Evolutionary conservation across 192 early-diverging fungal genomes (phyloP).

Genomic region (Coemansia asiatica): DNA sequence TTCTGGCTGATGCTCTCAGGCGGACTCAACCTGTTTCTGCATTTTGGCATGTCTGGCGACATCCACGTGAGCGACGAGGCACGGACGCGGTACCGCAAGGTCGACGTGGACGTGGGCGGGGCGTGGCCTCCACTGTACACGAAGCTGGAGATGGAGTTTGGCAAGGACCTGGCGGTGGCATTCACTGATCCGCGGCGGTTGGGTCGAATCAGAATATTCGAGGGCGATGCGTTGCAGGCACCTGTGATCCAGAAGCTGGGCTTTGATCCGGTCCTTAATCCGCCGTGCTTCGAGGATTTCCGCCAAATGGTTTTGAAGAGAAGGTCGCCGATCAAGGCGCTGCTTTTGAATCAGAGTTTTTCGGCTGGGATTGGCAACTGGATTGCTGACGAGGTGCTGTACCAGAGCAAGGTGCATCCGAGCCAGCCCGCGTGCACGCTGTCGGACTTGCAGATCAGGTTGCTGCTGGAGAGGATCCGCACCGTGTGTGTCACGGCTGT

Average conservation of each 20-base stretch:
- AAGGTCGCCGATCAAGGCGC: conserved; percentile 64
- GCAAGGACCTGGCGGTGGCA: conserved; percentile 25
- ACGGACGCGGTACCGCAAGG: conserved; percentile 26
- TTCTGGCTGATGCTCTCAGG: conserved; percentile 58
- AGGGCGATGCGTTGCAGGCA: conserved; percentile 49
- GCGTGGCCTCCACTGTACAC: conserved; percentile 71
- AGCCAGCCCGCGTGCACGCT: conserved; percentile 56
- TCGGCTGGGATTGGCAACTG: conserved; percentile 84
- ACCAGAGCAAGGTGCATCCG: conserved; percentile 73
- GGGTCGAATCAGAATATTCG: conserved; percentile 63
- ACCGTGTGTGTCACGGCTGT: conserved; percentile 59
- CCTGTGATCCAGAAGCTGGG: conserved; percentile 66
- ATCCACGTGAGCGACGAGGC: conserved; percentile 26
- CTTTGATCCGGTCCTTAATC: conserved; percentile 69
- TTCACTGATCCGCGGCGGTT: conserved; percentile 73
- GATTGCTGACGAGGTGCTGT: conserved; percentile 84
- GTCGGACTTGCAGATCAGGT: conserved; percentile 44
- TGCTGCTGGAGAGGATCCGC: conserved; percentile 53
- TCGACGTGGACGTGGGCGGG: conserved; percentile 21
- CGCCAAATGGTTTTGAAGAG: conserved; percentile 32
- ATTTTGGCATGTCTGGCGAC: conserved; percentile 78
- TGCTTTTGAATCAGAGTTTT: conserved; percentile 76
- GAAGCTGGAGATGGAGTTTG: conserved; percentile 62
- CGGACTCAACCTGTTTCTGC: conserved; percentile 51
- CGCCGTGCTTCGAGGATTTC: conserved; percentile 60